These are phyloP conservation scores for Immersiella caudata DNA, from an alignment of 495 filamentous ascomycete species.

Conservation along the genomic window DNA sequence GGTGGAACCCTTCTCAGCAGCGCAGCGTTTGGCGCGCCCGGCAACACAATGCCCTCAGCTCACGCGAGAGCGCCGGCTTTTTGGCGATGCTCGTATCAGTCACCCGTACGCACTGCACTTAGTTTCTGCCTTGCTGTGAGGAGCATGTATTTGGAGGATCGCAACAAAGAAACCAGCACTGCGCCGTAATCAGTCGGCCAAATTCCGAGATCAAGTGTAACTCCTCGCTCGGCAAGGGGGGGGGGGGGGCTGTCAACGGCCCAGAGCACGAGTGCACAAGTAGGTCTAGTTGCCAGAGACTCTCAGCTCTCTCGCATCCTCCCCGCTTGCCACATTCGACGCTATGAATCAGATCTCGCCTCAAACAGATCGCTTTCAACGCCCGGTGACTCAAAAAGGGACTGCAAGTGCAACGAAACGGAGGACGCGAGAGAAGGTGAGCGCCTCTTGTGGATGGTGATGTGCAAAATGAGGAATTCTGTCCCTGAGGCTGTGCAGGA, in stretches of 20 bases:
- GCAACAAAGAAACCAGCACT: background rate
- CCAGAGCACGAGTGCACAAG: no score
- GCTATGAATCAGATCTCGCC: background rate
- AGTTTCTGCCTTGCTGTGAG: background rate
- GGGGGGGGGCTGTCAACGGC: no score
- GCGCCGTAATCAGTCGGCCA: background rate
- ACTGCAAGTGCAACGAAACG: background rate
- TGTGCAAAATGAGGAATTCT: background rate
- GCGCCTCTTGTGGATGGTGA: background rate
- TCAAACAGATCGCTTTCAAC: background rate
- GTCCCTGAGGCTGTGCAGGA: constrained; percentile 11
- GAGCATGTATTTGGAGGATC: constrained; percentile 10
- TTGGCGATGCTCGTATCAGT: background rate
- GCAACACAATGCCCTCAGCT: background rate
- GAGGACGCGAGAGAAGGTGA: background rate
- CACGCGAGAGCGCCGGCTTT: background rate
- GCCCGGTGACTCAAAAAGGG: constrained; percentile 10
- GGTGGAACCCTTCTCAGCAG: background rate
- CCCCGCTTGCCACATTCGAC: background rate
- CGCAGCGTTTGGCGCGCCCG: constrained; percentile 2
- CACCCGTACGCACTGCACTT: background rate
- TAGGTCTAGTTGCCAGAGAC: background rate
- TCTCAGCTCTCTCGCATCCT: background rate
- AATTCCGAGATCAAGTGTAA: background rate
- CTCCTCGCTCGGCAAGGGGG: background rate